Conservation (phyloP, 495 filamentous ascomycete species). For the Letharia lupina region DNA sequence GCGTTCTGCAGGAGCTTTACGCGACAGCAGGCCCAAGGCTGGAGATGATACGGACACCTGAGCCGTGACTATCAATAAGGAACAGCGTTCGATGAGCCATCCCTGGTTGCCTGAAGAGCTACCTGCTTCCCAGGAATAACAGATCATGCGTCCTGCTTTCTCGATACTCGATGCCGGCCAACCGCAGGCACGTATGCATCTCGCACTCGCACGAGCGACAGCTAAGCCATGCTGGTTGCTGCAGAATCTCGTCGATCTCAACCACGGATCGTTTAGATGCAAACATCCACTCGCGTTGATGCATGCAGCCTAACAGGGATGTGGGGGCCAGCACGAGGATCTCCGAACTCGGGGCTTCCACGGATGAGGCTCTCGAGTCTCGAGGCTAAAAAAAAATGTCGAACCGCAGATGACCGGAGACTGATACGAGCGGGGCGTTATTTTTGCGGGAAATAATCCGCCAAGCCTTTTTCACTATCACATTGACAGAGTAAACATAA, state of each 20-base stretch:
- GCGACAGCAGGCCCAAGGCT: background rate
- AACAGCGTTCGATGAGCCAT: background rate
- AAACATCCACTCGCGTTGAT: background rate
- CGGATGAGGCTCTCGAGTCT: slow-evolving; percentile 4
- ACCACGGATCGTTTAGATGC: background rate
- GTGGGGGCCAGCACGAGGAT: slow-evolving; percentile 14
- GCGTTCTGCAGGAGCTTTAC: background rate
- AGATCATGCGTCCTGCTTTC: background rate
- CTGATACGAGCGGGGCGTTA: background rate
- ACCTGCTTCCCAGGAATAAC: background rate
- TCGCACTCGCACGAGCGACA: slow-evolving; percentile 17
- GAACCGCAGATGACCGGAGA: background rate
- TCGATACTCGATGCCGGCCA: background rate
- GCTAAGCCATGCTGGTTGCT: background rate
- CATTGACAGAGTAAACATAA: background rate
- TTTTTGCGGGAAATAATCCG: background rate
- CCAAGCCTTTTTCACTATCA: slow-evolving; percentile 9
- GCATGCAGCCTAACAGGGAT: slow-evolving; percentile 3
- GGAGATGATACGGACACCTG: background rate
- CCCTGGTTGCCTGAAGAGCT: background rate
- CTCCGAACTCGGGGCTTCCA: slow-evolving; percentile 5
- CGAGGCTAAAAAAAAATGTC: background rate
- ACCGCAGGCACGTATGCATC: background rate
- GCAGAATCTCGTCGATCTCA: background rate
- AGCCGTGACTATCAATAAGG: background rate